A percentile compares a stretch with the other conserved stretches of the same genome.
Conservation (phyloP, 176 grass and related monocot genomes). For the Carex parvula region DNA sequence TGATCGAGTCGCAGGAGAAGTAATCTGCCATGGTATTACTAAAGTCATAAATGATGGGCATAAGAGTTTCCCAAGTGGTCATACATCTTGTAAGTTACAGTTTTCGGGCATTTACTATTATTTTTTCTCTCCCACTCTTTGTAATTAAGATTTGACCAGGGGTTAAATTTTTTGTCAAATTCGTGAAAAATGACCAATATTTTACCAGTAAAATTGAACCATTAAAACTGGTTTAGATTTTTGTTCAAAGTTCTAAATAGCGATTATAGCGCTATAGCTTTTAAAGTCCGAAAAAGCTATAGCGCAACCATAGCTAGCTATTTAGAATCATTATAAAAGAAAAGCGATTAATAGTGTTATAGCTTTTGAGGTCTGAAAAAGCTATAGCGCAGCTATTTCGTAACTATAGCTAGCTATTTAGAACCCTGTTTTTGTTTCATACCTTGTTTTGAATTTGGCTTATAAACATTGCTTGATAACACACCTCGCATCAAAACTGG, state of each 20-base stretch:
- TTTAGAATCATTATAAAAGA: too few species aligned
- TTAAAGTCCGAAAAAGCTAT: too few species aligned
- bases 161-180: not conserved
- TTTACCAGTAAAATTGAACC: not conserved
- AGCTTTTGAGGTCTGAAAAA: too few species aligned
- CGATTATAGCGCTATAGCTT: too few species aligned
- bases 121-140: not conserved
- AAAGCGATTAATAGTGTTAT: too few species aligned
- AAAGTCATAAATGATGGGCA: constrained; percentile 56
- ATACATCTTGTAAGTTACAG: constrained; percentile 71
- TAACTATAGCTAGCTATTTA: too few species aligned
- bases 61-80: constrained; percentile 96
- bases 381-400: too few species aligned
- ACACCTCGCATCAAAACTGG: not conserved
- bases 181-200: not conserved
- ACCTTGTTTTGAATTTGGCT: not conserved
- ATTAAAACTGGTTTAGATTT: not conserved
- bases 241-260: too few species aligned
- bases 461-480: not conserved
- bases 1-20: constrained; percentile 59
- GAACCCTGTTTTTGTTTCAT: too few species aligned
- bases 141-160: not conserved
- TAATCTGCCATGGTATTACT: constrained; percentile 66
- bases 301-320: too few species aligned
- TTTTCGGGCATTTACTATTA: not conserved